Percentiles rank a stretch among this genome's conserved stretches.
Evolutionary conservation across 2,329 filamentous ascomycete genomes (phyloP).

Genomic region (Colletotrichum sp.): DNA sequence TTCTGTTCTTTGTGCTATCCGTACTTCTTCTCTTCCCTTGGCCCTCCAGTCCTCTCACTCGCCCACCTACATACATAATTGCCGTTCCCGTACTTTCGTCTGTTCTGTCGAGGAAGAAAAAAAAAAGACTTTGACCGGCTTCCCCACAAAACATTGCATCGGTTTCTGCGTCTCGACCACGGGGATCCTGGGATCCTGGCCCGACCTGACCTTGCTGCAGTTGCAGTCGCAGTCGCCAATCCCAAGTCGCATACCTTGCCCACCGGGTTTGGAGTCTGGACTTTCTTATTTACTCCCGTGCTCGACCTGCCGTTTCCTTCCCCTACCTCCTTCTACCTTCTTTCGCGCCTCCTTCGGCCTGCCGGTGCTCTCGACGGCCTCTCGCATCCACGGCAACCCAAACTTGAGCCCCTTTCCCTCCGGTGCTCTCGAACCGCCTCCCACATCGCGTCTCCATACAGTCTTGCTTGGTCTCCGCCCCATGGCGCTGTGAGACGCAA

Average conservation of each 20-base stretch:
- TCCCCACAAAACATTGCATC: constrained; percentile 20
- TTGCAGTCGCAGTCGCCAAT: neutral
- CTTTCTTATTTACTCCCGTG: constrained; percentile 7
- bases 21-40: neutral
- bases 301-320: neutral
- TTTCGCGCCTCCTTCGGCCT: neutral
- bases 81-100: neutral
- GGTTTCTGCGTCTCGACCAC: constrained; percentile 15
- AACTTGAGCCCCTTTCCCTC: neutral
- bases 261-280: neutral
- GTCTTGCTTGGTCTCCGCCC: neutral
- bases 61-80: neutral
- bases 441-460: neutral
- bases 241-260: neutral
- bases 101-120: neutral
- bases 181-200: constrained; percentile 4
- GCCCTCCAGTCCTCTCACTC: neutral
- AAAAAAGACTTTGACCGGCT: constrained; percentile 1
- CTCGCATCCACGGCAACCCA: neutral
- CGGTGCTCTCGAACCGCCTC: neutral
- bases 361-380: neutral
- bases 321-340: neutral
- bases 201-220: neutral
- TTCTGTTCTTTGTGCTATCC: neutral
- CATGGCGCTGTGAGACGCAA: constrained; percentile 19